Conservation (phyloP, 2,329 filamentous ascomycete genomes). For the Cryphonectria carpinicola region DNA sequence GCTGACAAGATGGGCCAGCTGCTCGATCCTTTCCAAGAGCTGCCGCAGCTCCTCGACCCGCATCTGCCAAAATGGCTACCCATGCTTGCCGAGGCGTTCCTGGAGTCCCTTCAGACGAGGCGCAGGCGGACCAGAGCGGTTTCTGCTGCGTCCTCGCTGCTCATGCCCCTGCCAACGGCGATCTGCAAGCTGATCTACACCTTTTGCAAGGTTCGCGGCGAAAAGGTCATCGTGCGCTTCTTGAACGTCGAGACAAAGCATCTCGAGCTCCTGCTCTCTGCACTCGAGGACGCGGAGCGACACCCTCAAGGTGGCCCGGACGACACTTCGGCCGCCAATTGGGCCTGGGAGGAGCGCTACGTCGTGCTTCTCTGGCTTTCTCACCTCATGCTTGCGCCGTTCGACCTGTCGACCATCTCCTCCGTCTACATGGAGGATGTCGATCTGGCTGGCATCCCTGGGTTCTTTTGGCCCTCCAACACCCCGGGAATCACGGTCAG, state of each 20-base stretch:
- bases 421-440: constrained; percentile 55
- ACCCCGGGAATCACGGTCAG: constrained; percentile 73
- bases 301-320: constrained; percentile 13
- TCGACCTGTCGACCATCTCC: constrained; percentile 87
- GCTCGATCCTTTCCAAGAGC: constrained; percentile 91
- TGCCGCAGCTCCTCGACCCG: constrained; percentile 89
- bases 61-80: constrained; percentile 78
- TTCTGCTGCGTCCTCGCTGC: constrained; percentile 41
- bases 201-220: constrained; percentile 91
- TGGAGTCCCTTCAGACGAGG: constrained; percentile 63
- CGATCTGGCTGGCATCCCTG: constrained; percentile 46
- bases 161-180: constrained; percentile 66
- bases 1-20: constrained; percentile 38
- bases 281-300: constrained; percentile 67
- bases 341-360: constrained; percentile 88
- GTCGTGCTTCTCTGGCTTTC: constrained; percentile 86
- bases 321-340: constrained; percentile 36
- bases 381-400: constrained; percentile 81
- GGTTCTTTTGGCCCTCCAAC: constrained; percentile 59
- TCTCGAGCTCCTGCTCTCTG: constrained; percentile 77
- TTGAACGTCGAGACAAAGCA: constrained; percentile 87
- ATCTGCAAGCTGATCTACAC: constrained; percentile 83
- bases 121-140: constrained; percentile 42
- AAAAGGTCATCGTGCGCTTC: constrained; percentile 90
- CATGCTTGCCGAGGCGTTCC: constrained; percentile 73